A percentile compares a stretch with the other conserved stretches of the same genome.
These are phyloP conservation scores for Heimioporus sp. DNA, from an alignment of 768 basidiomycete species.

Conservation along the genomic window DNA sequence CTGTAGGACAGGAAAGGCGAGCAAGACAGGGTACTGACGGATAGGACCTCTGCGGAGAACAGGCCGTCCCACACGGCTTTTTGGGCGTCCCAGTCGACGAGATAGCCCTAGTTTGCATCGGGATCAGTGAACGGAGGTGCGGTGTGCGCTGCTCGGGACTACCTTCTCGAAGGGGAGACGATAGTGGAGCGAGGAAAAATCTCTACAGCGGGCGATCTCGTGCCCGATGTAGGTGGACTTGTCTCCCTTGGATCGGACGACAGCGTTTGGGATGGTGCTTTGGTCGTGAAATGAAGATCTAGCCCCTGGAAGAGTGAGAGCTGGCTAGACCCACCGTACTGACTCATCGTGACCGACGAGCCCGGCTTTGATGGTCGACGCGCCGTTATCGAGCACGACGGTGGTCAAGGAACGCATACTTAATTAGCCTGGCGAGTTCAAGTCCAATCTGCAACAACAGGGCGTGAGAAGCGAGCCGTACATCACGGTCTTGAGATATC, in stretches of 20 bases:
- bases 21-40: constrained; percentile 40
- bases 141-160: background rate
- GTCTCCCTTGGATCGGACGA: constrained; percentile 83
- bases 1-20: constrained; percentile 6
- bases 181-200: constrained; percentile 80
- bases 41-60: constrained; percentile 70
- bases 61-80: constrained; percentile 93
- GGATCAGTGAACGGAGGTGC: constrained; percentile 11
- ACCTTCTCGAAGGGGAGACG: constrained; percentile 89
- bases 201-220: constrained; percentile 72
- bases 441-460: background rate
- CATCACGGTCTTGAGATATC: constrained; percentile 7
- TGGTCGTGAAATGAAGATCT: constrained; percentile 2
- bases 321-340: constrained; percentile 20
- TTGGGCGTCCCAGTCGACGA: constrained; percentile 94
- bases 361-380: constrained; percentile 76
- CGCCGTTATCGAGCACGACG: constrained; percentile 87
- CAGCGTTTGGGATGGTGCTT: constrained; percentile 78
- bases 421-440: no score
- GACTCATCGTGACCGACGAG: constrained; percentile 35
- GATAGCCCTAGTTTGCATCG: constrained; percentile 63
- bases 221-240: constrained; percentile 83
- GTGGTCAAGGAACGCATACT: constrained; percentile 25
- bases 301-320: background rate
- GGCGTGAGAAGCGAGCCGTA: constrained; percentile 11